Evolutionary conservation across 371 early-diverging fungal species (phyloP).

Genomic region (Mucor plumbeus): DNA sequence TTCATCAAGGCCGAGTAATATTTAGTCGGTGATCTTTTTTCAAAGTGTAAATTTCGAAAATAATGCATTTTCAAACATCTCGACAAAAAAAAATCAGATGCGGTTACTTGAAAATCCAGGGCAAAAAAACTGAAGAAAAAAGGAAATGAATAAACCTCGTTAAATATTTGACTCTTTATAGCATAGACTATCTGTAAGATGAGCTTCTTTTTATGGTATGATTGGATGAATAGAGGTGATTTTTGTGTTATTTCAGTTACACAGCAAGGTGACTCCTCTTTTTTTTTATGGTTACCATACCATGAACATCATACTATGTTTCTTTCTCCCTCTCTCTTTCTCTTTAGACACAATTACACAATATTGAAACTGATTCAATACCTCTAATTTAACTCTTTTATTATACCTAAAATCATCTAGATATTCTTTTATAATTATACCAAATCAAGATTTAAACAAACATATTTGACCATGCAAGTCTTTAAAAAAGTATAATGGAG

Average conservation of each 20-base stretch:
- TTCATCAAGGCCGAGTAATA: neutral
- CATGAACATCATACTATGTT: constrained; percentile 5
- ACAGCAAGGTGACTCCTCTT: constrained; percentile 9
- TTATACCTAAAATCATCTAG: neutral
- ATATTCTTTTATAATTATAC: neutral
- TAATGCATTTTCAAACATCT: neutral
- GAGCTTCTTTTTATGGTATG: constrained; percentile 1
- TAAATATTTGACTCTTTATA: neutral
- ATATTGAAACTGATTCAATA: neutral
- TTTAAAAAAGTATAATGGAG: neutral
- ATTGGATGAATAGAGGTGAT: neutral
- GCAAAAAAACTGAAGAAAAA: neutral
- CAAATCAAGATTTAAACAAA: neutral
- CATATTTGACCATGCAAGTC: constrained; percentile 5
- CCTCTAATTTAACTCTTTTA: neutral
- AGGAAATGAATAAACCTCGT: neutral
- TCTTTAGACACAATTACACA: neutral
- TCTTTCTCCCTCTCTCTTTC: neutral
- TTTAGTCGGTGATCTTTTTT: neutral
- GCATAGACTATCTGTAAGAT: constrained; percentile 3
- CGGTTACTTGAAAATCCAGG: neutral
- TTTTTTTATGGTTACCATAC: constrained; percentile 5
- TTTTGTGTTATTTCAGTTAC: neutral
- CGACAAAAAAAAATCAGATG: too few species aligned
- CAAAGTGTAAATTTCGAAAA: neutral